Evolutionary conservation across 2,329 filamentous ascomycete species (phyloP), one percentile per base, ranked within the genome.

Genomic region (Penicillium sp.): DNA sequence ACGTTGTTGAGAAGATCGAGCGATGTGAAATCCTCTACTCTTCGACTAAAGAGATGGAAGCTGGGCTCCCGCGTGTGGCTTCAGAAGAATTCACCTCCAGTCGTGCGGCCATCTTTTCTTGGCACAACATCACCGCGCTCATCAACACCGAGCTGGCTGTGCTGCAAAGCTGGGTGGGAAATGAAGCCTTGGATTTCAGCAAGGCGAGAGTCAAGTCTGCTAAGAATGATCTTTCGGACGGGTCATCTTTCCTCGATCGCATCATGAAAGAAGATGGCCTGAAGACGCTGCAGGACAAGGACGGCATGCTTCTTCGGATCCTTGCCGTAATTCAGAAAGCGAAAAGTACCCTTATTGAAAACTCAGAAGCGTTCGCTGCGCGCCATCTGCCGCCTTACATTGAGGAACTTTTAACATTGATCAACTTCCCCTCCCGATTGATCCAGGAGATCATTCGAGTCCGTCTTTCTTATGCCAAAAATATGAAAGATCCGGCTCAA

Each of bases 381-480:
- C 85, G 92, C 4, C 92, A 99, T 72, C 77, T 99, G 13, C 93
- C 93, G 6, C 91, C 91, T 0, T 97, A 96, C 66, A 95, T 99
- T 50, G 93, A 99, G 67, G 93, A 99, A 69, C 79, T 99, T 37
- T 81, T 97, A 39, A 96, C 89, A 0, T 78, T 99, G 36, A 95
- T 99, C 76, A 97, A 95, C 72, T 99, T 99, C 64, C 93, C 93
- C 1, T 95, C 91, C 1, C 86, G 93, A 8, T 80, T 99, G 30
- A 93, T 99, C 34, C 90, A 97, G 70, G 93, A 97, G 67, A 95
- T 99, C 63, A 96, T 96, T 66, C 87, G 87, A 45, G 87, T 95
- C 60, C 87, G 93, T 50, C 79, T 97, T 25, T 88, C 86, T 9
- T 97, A 96, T 68, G 91, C 92, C 14, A 89, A 86, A 73, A 92